Conservation (phyloP, 345 rosid genomes). For the Brassica juncea region DNA sequence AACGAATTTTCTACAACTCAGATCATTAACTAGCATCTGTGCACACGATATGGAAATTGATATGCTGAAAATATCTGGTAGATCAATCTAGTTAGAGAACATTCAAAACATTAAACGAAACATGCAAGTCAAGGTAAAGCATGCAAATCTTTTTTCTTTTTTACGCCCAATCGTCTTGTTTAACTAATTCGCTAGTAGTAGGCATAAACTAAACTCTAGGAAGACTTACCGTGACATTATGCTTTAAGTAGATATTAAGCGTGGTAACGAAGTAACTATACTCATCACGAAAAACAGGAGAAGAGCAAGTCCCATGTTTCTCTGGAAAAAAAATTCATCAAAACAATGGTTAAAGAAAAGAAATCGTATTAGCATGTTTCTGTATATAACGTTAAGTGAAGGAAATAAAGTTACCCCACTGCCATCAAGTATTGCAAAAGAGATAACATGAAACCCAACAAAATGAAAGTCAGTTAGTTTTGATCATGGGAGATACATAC, state of each 20-base stretch:
- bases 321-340: constrained; percentile 50
- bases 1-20: background rate
- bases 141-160: constrained; percentile 7
- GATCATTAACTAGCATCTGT: background rate
- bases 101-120: constrained; percentile 6
- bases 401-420: constrained; percentile 80
- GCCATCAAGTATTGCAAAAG: constrained; percentile 40
- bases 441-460: constrained; percentile 41
- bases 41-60: background rate
- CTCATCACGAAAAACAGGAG: constrained; percentile 76
- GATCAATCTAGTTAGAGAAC: background rate
- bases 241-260: constrained; percentile 75
- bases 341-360: background rate
- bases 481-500: background rate
- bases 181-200: background rate
- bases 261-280: constrained; percentile 68
- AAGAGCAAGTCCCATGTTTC: constrained; percentile 95
- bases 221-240: constrained; percentile 80
- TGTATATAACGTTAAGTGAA: constrained; percentile 3
- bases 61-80: background rate
- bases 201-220: constrained; percentile 15
- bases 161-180: background rate
- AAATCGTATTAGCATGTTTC: background rate
- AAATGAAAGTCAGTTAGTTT: constrained; percentile 49
- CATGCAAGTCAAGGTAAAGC: constrained; percentile 1